These are phyloP conservation scores for Murraya paniculata DNA, from an alignment of 345 rosid genomes.

Conservation along the genomic window DNA sequence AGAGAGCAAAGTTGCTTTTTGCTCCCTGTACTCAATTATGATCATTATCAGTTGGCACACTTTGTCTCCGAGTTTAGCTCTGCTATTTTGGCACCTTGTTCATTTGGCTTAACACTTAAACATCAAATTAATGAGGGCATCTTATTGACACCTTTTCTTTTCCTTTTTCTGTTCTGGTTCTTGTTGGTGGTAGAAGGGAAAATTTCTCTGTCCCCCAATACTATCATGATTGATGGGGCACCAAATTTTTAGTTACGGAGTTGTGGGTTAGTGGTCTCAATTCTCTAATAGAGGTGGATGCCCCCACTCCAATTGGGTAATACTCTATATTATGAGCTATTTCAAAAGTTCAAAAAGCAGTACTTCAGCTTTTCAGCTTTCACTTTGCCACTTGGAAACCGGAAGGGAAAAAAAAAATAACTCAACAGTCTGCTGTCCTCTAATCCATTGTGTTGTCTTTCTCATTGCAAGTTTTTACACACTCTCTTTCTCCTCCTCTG, in stretches of 20 bases:
- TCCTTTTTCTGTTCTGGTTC: not conserved
- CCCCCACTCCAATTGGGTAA: constrained; percentile 22
- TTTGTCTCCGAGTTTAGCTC: constrained; percentile 1
- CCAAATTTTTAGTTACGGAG: constrained; percentile 13
- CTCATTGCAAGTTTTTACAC: constrained; percentile 1
- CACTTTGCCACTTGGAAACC: constrained; percentile 26
- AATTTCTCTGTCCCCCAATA: not conserved
- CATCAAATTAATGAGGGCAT: not conserved
- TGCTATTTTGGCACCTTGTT: not conserved
- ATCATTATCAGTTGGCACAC: constrained; percentile 9
- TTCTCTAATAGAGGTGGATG: constrained; percentile 6
- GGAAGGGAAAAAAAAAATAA: constrained; percentile 23
- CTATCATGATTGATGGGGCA: constrained; percentile 15
- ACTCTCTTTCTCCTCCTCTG: not conserved
- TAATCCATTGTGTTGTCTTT: constrained; percentile 15
- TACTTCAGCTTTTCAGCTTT: constrained; percentile 20
- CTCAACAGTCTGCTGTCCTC: constrained; percentile 10
- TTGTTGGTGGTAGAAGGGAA: not conserved
- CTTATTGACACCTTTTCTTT: not conserved
- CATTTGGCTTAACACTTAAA: not conserved
- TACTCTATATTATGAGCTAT: constrained; percentile 13
- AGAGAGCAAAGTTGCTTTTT: constrained; percentile 13
- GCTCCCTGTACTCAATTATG: constrained; percentile 8
- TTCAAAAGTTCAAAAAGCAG: constrained; percentile 36
- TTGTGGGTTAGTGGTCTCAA: constrained; percentile 18